Conservation (phyloP, 306 rosid species). For the Cotoneaster glaucophyllus region DNA sequence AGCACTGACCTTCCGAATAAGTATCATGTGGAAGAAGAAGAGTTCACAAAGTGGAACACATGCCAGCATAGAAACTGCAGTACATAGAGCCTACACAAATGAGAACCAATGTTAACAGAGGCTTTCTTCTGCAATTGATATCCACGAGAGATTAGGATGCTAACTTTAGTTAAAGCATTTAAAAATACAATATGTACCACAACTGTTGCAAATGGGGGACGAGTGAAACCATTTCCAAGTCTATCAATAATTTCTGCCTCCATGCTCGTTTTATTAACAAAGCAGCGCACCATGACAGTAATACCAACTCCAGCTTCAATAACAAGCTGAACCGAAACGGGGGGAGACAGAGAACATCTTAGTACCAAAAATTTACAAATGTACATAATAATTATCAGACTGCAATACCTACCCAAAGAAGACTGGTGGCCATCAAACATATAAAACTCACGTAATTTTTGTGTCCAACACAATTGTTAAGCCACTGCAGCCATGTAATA, state of each 20-base stretch:
- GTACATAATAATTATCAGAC: background rate
- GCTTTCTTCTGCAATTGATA: conserved; percentile 18
- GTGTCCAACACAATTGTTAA: conserved; percentile 93
- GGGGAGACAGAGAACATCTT: conserved; percentile 2
- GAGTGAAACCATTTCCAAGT: conserved; percentile 97
- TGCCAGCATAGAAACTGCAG: conserved; percentile 88
- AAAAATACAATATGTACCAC: conserved; percentile 50
- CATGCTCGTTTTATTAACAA: conserved; percentile 79
- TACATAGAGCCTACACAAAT: conserved; percentile 66
- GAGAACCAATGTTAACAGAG: conserved; percentile 21
- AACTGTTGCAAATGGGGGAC: conserved; percentile 87
- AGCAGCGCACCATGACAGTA: conserved; percentile 88
- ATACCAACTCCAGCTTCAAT: conserved; percentile 93
- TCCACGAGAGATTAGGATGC: conserved; percentile 9
- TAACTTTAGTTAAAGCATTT: conserved; percentile 15
- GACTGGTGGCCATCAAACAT: conserved; percentile 89
- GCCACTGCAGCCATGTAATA: conserved; percentile 77
- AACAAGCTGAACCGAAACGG: conserved; percentile 55
- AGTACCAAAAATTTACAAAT: conserved; percentile 5
- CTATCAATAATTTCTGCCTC: conserved; percentile 81
- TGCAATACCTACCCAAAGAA: conserved; percentile 69
- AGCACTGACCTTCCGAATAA: conserved; percentile 84
- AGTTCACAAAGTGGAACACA: conserved; percentile 90
- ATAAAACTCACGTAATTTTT: conserved; percentile 83
- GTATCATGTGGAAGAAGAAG: conserved; percentile 95